Evolutionary conservation across 352 stramenopile genomes (phyloP).

Genomic region (Pythium diclinum): DNA sequence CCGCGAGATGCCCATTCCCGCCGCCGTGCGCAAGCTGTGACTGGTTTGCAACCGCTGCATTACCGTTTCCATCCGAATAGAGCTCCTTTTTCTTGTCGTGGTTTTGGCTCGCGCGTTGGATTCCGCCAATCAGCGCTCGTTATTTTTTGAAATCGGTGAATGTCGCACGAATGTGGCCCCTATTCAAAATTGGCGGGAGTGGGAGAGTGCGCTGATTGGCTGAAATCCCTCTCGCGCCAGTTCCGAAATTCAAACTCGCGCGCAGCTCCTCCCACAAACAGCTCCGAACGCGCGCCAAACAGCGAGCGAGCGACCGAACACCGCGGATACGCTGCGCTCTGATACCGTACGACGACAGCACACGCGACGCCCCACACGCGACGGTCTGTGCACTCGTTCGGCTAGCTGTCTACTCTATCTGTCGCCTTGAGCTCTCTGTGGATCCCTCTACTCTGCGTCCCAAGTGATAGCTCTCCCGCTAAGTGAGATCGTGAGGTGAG

Average conservation of each 20-base stretch:
- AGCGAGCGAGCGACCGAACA: background rate
- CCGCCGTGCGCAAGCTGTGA: constrained; percentile 20
- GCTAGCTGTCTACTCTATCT: background rate
- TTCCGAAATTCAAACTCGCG: constrained; percentile 25
- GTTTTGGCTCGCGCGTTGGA: background rate
- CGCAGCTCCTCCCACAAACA: constrained; percentile 8
- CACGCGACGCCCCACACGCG: background rate
- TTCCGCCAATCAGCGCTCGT: constrained; percentile 23
- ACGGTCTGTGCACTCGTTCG: background rate
- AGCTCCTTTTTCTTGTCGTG: background rate
- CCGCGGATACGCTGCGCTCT: background rate
- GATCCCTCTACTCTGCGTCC: background rate
- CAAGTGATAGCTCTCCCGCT: background rate
- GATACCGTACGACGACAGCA: background rate
- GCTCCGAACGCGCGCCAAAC: constrained; percentile 22
- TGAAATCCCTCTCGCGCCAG: constrained; percentile 11
- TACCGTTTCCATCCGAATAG: constrained; percentile 16
- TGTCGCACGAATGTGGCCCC: constrained; percentile 10
- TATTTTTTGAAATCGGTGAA: constrained; percentile 5
- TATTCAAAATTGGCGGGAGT: constrained; percentile 27
- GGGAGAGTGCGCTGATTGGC: constrained; percentile 13
- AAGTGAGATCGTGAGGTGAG: background rate
- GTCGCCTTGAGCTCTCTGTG: too few relatives aligned
- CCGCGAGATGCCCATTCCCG: constrained; percentile 28
- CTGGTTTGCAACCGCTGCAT: background rate